Base-by-base conservation (phyloP, 1,284 basidiomycete species). In the Fomitopsis palustris region DNA sequence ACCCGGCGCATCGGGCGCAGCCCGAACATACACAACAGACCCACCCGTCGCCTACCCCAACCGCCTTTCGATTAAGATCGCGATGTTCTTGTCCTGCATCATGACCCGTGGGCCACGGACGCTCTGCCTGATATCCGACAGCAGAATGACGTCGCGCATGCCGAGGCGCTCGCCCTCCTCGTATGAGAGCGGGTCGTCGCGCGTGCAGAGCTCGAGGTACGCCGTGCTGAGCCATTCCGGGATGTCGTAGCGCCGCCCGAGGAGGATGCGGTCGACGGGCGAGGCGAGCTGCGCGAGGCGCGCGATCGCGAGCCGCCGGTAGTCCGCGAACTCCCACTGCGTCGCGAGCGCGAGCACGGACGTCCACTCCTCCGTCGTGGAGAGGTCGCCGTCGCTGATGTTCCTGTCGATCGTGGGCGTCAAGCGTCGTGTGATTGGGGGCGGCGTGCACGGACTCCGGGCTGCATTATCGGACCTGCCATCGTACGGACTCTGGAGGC, bases 301-400 rank as follows among this genome's bases (percentile, higher is more conserved):
- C 31, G 63, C 57, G 38, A 71, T 62, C 4, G 72, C 68, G 43
- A 68, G 63, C 35, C 56, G 45, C n/a, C 67, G 65, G 47, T 67
- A 61, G 21, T 45, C 61, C 2, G 62, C 56, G 58, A 71, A 70
- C 6, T 59, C 61, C 64, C 64, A 71, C 54, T 59, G 63, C 41
- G 62, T 64, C n/a, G 70, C 57, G 35, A 73, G 60, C 35, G 56
- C 56, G 19, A 73, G 65, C 25, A 73, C 66, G 45, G 69, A 69
- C 3, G 64, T 62, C 72, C 72, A 73, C 33, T 73, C 68, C 9
- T 66, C 64, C 19, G 64, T 60, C 25, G 67, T 63, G 27, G 57
- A 41, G 7, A 65, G 57, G 55, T 67, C 66, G 21, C 63, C 64
- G 4, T 59, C 54, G 29, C 56, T 54, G 21, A 62, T 58, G 45